Evolutionary conservation across 345 rosid species (phyloP).

Genomic region (Pugionium cornutum): DNA sequence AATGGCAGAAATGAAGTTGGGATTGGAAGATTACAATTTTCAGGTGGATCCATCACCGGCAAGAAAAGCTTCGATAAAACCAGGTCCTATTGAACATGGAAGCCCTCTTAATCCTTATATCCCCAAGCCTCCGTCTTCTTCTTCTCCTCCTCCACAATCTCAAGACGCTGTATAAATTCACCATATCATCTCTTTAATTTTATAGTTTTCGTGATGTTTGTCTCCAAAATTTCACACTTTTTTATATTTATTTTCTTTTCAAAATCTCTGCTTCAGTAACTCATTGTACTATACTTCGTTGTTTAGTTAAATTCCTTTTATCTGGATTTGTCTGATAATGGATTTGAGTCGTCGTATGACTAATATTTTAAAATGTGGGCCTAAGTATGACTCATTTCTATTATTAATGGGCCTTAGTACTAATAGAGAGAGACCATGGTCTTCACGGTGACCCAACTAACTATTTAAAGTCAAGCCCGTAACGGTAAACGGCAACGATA

Average conservation of each 20-base stretch:
- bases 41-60: conserved; percentile 63
- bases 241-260: too few species aligned
- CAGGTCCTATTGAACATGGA: conserved; percentile 71
- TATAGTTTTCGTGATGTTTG: too few species aligned
- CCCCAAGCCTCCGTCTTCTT: conserved; percentile 48
- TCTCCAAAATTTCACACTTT: too few species aligned
- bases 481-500: background rate
- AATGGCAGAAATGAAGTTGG: conserved; percentile 26
- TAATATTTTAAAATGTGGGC: conserved; percentile 10
- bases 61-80: conserved; percentile 52
- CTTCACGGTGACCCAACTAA: conserved; percentile 16
- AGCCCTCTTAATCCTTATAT: conserved; percentile 67
- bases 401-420: conserved; percentile 15
- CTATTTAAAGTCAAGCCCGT: background rate
- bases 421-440: background rate
- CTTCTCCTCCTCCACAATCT: conserved; percentile 31
- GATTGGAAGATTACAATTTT: conserved; percentile 55
- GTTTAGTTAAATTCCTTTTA: too few species aligned
- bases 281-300: too few species aligned
- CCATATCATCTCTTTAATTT: too few species aligned
- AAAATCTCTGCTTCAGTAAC: too few species aligned
- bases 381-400: background rate
- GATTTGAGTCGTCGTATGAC: background rate
- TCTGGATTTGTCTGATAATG: conserved; percentile 19
- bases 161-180: conserved; percentile 31